A percentile compares a stretch with the other conserved stretches of the same genome.
These are phyloP conservation scores for Serpula lacrymans DNA, from an alignment of 768 basidiomycete genomes.

Conservation along the genomic window DNA sequence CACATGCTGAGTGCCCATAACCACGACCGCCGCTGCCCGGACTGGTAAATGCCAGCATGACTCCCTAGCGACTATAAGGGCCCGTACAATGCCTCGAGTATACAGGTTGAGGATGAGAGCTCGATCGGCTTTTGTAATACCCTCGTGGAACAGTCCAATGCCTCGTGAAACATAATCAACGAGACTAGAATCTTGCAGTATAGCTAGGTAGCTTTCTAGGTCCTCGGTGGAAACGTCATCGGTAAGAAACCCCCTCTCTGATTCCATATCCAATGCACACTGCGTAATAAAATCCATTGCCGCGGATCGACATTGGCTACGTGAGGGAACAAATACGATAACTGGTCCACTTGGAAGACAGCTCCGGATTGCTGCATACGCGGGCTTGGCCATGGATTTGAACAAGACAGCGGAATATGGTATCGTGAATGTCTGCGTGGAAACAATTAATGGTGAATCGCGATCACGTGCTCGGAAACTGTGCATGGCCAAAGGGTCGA, in stretches of 20 bases:
- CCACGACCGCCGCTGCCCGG: constrained; percentile 74
- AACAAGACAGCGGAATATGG: constrained; percentile 84
- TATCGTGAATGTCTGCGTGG: constrained; percentile 77
- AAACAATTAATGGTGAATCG: constrained; percentile 69
- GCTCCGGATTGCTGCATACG: constrained; percentile 67
- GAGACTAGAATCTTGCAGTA: constrained; percentile 61
- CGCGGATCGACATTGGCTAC: constrained; percentile 65
- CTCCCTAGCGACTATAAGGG: constrained; percentile 80
- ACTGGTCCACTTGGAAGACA: constrained; percentile 45
- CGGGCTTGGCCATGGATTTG: constrained; percentile 90
- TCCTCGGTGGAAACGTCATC: constrained; percentile 44
- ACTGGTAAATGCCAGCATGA: constrained; percentile 89
- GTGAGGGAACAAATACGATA: constrained; percentile 88
- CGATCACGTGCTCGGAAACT: constrained; percentile 82
- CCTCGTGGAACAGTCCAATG: constrained; percentile 83
- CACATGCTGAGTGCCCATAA: constrained; percentile 91
- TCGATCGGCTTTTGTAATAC: constrained; percentile 63
- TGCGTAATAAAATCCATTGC: constrained; percentile 87
- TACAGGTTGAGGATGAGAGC: constrained; percentile 77
- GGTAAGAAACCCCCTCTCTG: constrained; percentile 65
- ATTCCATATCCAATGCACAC: constrained; percentile 72
- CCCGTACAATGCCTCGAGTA: constrained; percentile 71
- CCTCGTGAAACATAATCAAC: constrained; percentile 79
- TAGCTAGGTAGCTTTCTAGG: constrained; percentile 55
- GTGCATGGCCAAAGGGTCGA: constrained; percentile 59